A percentile compares a stretch with the other conserved stretches of the same genome.
Conservation (phyloP, 1,284 basidiomycete genomes). For the Pseudozyma sp. region DNA sequence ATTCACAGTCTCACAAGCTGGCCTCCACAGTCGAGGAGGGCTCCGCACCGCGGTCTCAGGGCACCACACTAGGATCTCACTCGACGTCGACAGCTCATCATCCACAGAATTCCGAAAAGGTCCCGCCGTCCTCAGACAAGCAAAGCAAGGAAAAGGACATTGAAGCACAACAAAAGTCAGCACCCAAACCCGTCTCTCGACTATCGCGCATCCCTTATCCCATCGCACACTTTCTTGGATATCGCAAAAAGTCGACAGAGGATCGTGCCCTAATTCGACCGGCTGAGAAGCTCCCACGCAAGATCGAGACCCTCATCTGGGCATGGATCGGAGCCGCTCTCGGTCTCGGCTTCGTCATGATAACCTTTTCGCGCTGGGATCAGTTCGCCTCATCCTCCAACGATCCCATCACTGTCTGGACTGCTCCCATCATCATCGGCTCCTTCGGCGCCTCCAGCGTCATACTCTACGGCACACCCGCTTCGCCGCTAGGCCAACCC, state of each 20-base stretch:
- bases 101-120: neutral
- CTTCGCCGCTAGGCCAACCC: slow-evolving; percentile 51
- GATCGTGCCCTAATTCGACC: slow-evolving; percentile 35
- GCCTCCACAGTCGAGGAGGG: slow-evolving; percentile 20
- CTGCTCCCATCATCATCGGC: slow-evolving; percentile 52
- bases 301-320: slow-evolving; percentile 52
- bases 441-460: slow-evolving; percentile 55
- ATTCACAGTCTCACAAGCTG: slow-evolving; percentile 6
- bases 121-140: neutral
- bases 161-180: slow-evolving; percentile 25
- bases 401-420: slow-evolving; percentile 43
- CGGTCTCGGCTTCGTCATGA: slow-evolving; percentile 46
- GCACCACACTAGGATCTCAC: slow-evolving; percentile 15
- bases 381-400: slow-evolving; percentile 44
- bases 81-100: slow-evolving; percentile 8
- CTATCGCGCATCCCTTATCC: slow-evolving; percentile 48
- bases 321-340: slow-evolving; percentile 51
- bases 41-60: slow-evolving; percentile 7
- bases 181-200: slow-evolving; percentile 25
- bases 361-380: slow-evolving; percentile 48
- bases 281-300: slow-evolving; percentile 39
- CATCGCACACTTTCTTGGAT: slow-evolving; percentile 48
- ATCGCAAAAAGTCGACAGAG: slow-evolving; percentile 28
- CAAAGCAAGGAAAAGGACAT: slow-evolving; percentile 24
- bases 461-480: slow-evolving; percentile 54